phyloP scores from a whole-genome alignment of 306 rosid genomes.

The Trifolium repens region DNA sequence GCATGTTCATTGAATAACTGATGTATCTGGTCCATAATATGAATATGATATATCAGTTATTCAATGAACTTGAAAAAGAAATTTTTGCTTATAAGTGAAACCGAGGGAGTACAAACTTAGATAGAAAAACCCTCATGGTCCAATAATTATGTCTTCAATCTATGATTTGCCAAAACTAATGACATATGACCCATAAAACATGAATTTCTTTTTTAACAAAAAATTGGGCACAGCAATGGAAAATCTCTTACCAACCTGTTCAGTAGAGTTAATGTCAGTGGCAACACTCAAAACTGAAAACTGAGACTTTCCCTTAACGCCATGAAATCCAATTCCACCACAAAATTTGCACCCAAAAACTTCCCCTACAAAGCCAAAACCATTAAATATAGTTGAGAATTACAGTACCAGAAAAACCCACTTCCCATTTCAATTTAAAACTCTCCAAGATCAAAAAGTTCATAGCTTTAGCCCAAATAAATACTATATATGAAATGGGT shows the following conservation, averaged over 20 bases:
- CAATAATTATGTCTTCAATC: background rate
- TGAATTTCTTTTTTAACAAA: background rate
- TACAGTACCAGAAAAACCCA: slow-evolving; percentile 29
- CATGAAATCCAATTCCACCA: slow-evolving; percentile 67
- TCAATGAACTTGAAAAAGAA: no score
- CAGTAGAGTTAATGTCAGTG: slow-evolving; percentile 73
- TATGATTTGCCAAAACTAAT: background rate
- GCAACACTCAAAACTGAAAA: slow-evolving; percentile 80
- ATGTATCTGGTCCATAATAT: no score
- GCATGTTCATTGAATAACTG: no score
- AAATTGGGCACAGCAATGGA: background rate
- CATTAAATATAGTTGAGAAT: slow-evolving; percentile 1
- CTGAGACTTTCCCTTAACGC: slow-evolving; percentile 65
- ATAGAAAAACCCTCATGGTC: background rate
- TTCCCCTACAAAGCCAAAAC: slow-evolving; percentile 59
- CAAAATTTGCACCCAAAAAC: slow-evolving; percentile 52
- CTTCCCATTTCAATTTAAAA: slow-evolving; percentile 2
- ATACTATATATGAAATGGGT: slow-evolving; percentile 40
- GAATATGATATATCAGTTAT: no score
- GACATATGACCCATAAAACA: background rate
- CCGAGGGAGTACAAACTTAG: background rate
- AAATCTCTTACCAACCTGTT: slow-evolving; percentile 58
- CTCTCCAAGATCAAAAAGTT: slow-evolving; percentile 11
- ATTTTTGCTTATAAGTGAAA: no score
- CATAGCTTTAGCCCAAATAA: slow-evolving; percentile 16